Conservation (phyloP, 2,329 filamentous ascomycete genomes). For the Lecanicillium sp. region DNA sequence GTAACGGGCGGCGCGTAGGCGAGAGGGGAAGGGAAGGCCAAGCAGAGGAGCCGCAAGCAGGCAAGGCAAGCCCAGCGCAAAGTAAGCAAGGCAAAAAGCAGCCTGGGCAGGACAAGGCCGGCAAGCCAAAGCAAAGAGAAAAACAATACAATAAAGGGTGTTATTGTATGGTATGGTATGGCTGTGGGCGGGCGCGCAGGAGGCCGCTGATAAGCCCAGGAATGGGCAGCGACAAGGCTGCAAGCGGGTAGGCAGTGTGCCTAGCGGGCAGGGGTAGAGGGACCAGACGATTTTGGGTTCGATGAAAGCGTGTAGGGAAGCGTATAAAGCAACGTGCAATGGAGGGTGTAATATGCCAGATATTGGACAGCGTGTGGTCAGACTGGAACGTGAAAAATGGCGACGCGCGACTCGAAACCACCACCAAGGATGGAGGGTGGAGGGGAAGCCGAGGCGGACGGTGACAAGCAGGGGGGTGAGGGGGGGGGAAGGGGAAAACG, state of each 20-base stretch:
- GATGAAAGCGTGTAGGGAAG: too few species aligned
- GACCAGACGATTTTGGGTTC: too few species aligned
- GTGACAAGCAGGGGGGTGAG: constrained; percentile 7
- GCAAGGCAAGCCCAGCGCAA: too few species aligned
- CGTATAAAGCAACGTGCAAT: not conserved
- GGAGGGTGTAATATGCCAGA: not conserved
- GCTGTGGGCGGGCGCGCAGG: not conserved
- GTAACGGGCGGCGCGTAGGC: constrained; percentile 1
- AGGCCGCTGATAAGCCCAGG: too few species aligned
- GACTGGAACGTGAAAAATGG: constrained; percentile 10
- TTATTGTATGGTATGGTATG: too few species aligned
- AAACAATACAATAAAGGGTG: not conserved
- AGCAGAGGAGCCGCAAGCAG: too few species aligned
- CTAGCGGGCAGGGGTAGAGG: too few species aligned
- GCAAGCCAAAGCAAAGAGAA: not conserved
- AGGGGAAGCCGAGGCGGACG: constrained; percentile 4
- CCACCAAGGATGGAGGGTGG: too few species aligned
- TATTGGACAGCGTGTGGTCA: not conserved
- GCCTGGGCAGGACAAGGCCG: too few species aligned
- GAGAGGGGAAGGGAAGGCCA: not conserved
- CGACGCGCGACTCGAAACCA: constrained; percentile 1
- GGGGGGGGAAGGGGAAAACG: constrained; percentile 21
- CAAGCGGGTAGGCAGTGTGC: too few species aligned
- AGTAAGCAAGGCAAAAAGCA: too few species aligned
- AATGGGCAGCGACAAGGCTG: too few species aligned